Percentiles rank a stretch among this genome's conserved stretches.
phyloP scores from a whole-genome alignment of 2,329 filamentous ascomycete species.

The Alternaria consortialis region DNA sequence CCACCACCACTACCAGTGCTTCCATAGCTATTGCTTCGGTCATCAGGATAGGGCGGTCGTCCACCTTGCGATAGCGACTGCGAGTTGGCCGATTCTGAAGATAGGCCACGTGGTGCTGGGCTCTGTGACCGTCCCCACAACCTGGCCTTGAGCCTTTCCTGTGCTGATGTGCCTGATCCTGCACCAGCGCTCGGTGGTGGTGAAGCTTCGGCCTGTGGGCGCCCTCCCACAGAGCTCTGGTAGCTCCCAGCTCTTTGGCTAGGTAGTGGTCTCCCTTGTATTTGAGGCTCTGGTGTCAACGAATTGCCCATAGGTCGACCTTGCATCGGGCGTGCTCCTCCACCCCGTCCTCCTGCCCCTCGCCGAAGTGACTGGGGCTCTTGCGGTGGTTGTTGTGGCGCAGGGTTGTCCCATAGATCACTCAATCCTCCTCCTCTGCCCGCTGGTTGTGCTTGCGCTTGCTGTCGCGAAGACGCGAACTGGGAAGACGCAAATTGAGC shows the following conservation, averaged over 20 bases:
- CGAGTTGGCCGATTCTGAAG: constrained; percentile 30
- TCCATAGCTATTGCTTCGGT: constrained; percentile 44
- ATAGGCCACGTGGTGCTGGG: constrained; percentile 53
- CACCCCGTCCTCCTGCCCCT: constrained; percentile 56
- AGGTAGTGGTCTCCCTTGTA: constrained; percentile 68
- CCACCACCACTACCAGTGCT: constrained; percentile 35
- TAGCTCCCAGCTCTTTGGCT: constrained; percentile 79
- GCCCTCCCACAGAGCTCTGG: constrained; percentile 62
- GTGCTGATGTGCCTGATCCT: constrained; percentile 66
- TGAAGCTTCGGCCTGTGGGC: constrained; percentile 48
- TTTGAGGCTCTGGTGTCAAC: constrained; percentile 44
- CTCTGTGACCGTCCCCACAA: constrained; percentile 73
- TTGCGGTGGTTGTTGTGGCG: constrained; percentile 49
- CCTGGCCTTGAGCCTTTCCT: constrained; percentile 82
- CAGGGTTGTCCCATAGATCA: constrained; percentile 66
- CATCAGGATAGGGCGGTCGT: constrained; percentile 44
- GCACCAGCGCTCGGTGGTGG: constrained; percentile 52
- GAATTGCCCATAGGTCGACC: constrained; percentile 44
- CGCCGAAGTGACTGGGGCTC: constrained; percentile 55
- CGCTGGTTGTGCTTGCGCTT: constrained; percentile 34
- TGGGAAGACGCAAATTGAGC: constrained; percentile 63
- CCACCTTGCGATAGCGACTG: constrained; percentile 27
- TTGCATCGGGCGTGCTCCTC: constrained; percentile 38
- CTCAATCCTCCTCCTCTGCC: constrained; percentile 60
- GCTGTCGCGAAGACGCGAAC: constrained; percentile 61